Conservation (phyloP, 176 grass and related monocot species). For the Ampelocalamus luodianensis region DNA sequence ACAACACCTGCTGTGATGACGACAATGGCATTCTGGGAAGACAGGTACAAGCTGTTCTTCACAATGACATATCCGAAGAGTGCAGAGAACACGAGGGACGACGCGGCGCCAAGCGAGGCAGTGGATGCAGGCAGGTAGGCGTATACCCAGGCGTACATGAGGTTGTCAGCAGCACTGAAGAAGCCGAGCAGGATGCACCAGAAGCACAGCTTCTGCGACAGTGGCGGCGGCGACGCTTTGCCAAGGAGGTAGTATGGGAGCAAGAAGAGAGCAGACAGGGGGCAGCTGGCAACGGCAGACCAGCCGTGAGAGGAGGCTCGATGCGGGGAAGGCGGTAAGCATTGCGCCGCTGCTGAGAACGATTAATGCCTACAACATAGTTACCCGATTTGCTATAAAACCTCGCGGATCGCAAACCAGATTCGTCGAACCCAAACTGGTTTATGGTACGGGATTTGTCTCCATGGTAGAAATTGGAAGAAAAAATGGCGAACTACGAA, state of each 20-base stretch:
- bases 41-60: constrained; percentile 63
- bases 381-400: too few species aligned
- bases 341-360: constrained; percentile 52
- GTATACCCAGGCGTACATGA: constrained; percentile 91
- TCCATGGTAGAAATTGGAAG: too few species aligned
- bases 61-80: constrained; percentile 75
- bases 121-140: constrained; percentile 90
- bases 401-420: too few species aligned
- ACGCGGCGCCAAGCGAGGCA: constrained; percentile 77
- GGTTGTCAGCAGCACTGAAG: constrained; percentile 84
- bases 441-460: too few species aligned
- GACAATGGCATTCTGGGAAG: constrained; percentile 71
- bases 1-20: constrained; percentile 69
- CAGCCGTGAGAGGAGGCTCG: constrained; percentile 78
- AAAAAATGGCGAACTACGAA: too few species aligned
- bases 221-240: constrained; percentile 55
- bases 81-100: constrained; percentile 77
- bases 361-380: constrained; percentile 39
- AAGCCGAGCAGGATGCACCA: constrained; percentile 79
- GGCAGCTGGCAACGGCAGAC: constrained; percentile 84
- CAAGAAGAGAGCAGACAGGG: constrained; percentile 60
- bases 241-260: constrained; percentile 54
- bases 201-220: constrained; percentile 46
- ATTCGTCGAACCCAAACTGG: rapidly evolving
- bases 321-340: constrained; percentile 82